Evolutionary conservation across 306 rosid species (phyloP).

Genomic region (Gynostemma pentaphyllum): DNA sequence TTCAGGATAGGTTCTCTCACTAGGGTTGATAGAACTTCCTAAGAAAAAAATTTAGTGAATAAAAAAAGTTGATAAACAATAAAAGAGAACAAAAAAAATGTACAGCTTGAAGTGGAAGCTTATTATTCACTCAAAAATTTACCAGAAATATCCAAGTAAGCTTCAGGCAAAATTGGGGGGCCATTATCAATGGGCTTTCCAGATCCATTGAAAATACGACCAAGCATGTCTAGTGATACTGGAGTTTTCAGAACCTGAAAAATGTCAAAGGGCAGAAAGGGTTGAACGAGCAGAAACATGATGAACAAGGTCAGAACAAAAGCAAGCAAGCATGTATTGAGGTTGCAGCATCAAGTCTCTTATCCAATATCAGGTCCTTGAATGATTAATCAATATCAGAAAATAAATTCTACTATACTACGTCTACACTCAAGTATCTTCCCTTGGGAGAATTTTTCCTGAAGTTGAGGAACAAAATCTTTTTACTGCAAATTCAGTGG

Average conservation of each 20-base stretch:
- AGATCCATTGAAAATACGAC: slow-evolving; percentile 90
- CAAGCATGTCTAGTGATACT: slow-evolving; percentile 91
- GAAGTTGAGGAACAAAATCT: no score
- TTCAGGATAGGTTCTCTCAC: slow-evolving; percentile 97
- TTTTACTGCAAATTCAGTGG: no score
- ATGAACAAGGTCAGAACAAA: slow-evolving; percentile 9
- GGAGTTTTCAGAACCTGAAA: slow-evolving; percentile 87
- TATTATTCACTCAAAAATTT: slow-evolving; percentile 8
- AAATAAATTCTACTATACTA: no score
- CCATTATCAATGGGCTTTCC: slow-evolving; percentile 96
- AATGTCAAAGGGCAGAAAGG: neutral
- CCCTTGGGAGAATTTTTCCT: no score
- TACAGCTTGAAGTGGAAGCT: neutral
- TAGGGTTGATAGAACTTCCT: slow-evolving; percentile 97
- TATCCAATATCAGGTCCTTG: no score
- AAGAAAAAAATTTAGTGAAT: slow-evolving; percentile 4
- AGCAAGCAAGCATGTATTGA: no score
- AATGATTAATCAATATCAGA: no score
- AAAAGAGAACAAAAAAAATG: neutral
- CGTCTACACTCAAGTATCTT: no score
- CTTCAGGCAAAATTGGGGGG: slow-evolving; percentile 93
- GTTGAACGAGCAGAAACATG: neutral
- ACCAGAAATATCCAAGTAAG: slow-evolving; percentile 93
- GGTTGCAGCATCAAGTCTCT: no score
- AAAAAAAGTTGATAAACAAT: neutral